Evolutionary conservation across 163 green algal genomes (phyloP), one percentile per base, ranked within the genome.

Genomic region (Scenedesmus sp.): DNA sequence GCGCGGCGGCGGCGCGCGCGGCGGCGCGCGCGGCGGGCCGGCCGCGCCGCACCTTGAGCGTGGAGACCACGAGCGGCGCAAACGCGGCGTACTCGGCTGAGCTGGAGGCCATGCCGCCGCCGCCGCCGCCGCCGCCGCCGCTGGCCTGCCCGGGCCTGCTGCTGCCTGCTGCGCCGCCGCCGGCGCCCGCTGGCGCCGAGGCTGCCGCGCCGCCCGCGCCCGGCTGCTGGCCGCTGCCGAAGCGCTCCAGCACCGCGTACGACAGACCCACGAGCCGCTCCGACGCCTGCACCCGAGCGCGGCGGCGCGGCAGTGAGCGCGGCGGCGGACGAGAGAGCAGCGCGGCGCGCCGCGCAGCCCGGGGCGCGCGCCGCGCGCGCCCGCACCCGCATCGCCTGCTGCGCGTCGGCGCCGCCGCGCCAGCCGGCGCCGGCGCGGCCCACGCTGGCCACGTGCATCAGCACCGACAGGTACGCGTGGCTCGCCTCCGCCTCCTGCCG

Each of bases 401-500:
- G 34, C 20, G 54, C 54, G 31, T 77, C 29, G 13, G 34, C 39
- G 15, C 22, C 62, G 7, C 39, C 6, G 39, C 39, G 39, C 39
- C 39, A 47, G 39, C 39, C 39, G 31, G 6, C 20, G 62, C 36
- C 20, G 28, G 13, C 22, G 36, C 63, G 10, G 15, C 53, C 42
- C 54, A 31, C 63, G 57, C 53, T 84, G 60, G 80, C 75, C 45
- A 98, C 58, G 67, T 94, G 89, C 60, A 94, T 80, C 78, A 98
- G 87, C 63, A 97, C 85, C 31, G 87, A 91, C 33, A 99, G 82
- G 78, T 96, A 96, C 15, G 94, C 91, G 62, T 96, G 89, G 11
- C 86, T 79, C 29, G 92, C 89, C 86, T 98, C 95, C 11, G 85
- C 89, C 88, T 99, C 96, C 45, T 99, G 85, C 13, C 89, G 77